A percentile compares a stretch with the other conserved stretches of the same genome.
These are phyloP conservation scores for Royoungia palumana DNA, from an alignment of 768 basidiomycete species.

Conservation along the genomic window DNA sequence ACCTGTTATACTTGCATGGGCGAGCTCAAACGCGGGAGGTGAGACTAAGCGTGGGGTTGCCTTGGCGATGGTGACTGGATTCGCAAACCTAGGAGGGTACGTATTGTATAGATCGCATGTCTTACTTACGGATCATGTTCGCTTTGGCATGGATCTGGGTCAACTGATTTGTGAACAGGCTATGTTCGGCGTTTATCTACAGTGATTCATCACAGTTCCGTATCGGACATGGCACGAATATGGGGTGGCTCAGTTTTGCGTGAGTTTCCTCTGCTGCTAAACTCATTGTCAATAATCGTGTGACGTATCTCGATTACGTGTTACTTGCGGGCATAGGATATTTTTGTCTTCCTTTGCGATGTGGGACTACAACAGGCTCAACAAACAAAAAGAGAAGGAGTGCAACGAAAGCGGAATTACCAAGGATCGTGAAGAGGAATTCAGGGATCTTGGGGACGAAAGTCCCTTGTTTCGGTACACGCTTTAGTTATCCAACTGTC, in stretches of 20 bases:
- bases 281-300: too few species aligned
- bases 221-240: conserved; percentile 29
- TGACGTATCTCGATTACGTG: too few species aligned
- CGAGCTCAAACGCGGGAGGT: too few species aligned
- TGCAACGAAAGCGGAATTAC: conserved; percentile 42
- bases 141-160: too few species aligned
- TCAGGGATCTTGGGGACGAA: conserved; percentile 43
- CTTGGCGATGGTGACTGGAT: neutral
- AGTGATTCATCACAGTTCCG: conserved; percentile 29
- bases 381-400: conserved; percentile 21
- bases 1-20: too few species aligned
- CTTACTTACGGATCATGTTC: too few species aligned
- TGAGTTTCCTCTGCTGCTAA: too few species aligned
- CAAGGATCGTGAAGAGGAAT: conserved; percentile 34
- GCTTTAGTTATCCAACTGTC: too few species aligned
- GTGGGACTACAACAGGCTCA: conserved; percentile 43
- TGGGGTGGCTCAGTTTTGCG: neutral
- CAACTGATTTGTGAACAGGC: conserved; percentile 26
- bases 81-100: conserved; percentile 52
- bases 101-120: too few species aligned
- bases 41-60: too few species aligned
- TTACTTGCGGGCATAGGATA: too few species aligned
- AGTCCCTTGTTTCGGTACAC: conserved; percentile 49
- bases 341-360: conserved; percentile 37
- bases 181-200: conserved; percentile 36